phyloP scores from a whole-genome alignment of 1,284 basidiomycete species.

The Waitea zeae region DNA sequence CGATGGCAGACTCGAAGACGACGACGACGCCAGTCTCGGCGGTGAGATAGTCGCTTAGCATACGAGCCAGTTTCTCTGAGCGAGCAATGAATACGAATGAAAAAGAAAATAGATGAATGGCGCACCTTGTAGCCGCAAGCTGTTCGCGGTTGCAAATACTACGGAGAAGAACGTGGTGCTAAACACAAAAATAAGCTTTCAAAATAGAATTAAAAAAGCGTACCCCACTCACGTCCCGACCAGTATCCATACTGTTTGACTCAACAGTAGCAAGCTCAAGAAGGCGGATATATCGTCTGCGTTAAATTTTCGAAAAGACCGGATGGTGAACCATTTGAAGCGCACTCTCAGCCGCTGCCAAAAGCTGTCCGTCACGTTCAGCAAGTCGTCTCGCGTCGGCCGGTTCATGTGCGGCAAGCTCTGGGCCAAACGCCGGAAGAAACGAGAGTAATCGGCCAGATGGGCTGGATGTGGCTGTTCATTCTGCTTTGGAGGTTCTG shows the following conservation, averaged over 20 bases:
- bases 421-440: too few species aligned
- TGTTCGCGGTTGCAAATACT: constrained; percentile 80
- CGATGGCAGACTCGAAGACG: constrained; percentile 95
- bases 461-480: too few species aligned
- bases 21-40: constrained; percentile 87
- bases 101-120: neutral
- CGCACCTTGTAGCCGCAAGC: constrained; percentile 74
- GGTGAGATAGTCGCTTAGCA: constrained; percentile 88
- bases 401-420: too few species aligned
- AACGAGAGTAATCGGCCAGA: too few species aligned
- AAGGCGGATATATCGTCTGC: constrained; percentile 96
- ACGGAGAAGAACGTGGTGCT: constrained; percentile 95
- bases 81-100: neutral
- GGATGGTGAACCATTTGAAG: constrained; percentile 97
- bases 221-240: constrained; percentile 71
- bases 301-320: constrained; percentile 90
- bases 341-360: constrained; percentile 83
- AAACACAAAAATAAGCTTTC: constrained; percentile 7
- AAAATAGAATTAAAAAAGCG: constrained; percentile 1
- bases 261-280: constrained; percentile 86
- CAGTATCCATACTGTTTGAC: constrained; percentile 86
- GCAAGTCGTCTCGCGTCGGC: constrained; percentile 77
- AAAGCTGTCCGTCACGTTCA: constrained; percentile 74
- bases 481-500: too few species aligned
- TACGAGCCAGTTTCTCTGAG: constrained; percentile 73